Percentiles rank a stretch among this genome's conserved stretches.
Evolutionary conservation across 441 rosid genomes (phyloP).

Genomic region (Euphorbia celastroides): DNA sequence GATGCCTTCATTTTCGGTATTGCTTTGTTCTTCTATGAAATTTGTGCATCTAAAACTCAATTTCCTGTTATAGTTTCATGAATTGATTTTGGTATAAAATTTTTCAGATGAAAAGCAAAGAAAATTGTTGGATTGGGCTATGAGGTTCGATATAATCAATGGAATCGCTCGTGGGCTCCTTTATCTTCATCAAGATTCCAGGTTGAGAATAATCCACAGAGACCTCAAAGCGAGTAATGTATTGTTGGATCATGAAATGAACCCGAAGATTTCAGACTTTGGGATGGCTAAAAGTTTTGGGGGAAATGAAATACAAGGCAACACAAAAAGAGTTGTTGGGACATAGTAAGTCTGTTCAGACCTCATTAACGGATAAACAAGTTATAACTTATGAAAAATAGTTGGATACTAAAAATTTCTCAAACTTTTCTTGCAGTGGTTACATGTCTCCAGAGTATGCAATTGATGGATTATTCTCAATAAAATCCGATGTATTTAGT

Average conservation of each 20-base stretch:
- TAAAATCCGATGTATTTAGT: slow-evolving; percentile 68
- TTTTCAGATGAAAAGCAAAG: slow-evolving; percentile 37
- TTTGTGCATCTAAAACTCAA: neutral
- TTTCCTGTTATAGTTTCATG: neutral
- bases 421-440: slow-evolving; percentile 34
- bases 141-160: slow-evolving; percentile 41
- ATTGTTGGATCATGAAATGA: slow-evolving; percentile 51
- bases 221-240: slow-evolving; percentile 67
- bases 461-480: slow-evolving; percentile 62
- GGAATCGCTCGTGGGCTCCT: slow-evolving; percentile 70
- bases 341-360: slow-evolving; percentile 53
- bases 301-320: slow-evolving; percentile 44
- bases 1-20: slow-evolving; percentile 45
- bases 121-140: slow-evolving; percentile 42
- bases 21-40: neutral
- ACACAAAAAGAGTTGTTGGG: slow-evolving; percentile 61
- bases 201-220: no score
- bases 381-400: no score
- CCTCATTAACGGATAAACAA: neutral
- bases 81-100: neutral
- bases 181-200: slow-evolving; percentile 73
- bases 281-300: slow-evolving; percentile 82
- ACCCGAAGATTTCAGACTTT: slow-evolving; percentile 70
- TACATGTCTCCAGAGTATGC: slow-evolving; percentile 89
- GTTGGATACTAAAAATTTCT: neutral